Evolutionary conservation across 108 stramenopile species (phyloP).

Genomic region (Nannochloropsis oceanica): DNA sequence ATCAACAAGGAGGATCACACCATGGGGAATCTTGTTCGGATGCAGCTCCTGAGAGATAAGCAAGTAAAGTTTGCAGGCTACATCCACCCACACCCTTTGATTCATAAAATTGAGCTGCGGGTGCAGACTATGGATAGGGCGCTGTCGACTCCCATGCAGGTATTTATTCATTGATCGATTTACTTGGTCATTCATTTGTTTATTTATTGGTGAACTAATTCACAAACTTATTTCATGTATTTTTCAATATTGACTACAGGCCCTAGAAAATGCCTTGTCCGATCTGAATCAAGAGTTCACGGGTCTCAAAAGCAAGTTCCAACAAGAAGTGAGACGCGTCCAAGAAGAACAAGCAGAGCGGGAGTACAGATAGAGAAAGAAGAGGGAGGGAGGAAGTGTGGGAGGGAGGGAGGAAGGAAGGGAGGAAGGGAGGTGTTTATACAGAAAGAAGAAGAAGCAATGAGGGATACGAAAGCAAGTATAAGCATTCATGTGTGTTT

Average conservation of each 20-base stretch:
- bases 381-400: not conserved
- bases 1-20: constrained; percentile 97
- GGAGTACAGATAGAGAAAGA: not conserved
- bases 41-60: constrained; percentile 78
- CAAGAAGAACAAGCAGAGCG: not conserved
- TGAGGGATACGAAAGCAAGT: no score
- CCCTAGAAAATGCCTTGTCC: not conserved
- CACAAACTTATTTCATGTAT: no score
- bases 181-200: no score
- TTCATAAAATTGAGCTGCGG: constrained; percentile 74
- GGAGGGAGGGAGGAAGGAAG: not conserved
- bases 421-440: no score
- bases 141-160: not conserved
- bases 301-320: not conserved
- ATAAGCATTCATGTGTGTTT: no score
- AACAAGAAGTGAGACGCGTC: not conserved
- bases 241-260: not conserved
- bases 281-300: not conserved
- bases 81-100: constrained; percentile 79
- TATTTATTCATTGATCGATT: not conserved
- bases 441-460: no score
- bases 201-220: no score
- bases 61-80: constrained; percentile 76
- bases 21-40: constrained; percentile 72
- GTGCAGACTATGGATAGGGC: constrained; percentile 24